Conservation (phyloP, 2,329 filamentous ascomycete genomes). For the Colletotrichum echinochloae region DNA sequence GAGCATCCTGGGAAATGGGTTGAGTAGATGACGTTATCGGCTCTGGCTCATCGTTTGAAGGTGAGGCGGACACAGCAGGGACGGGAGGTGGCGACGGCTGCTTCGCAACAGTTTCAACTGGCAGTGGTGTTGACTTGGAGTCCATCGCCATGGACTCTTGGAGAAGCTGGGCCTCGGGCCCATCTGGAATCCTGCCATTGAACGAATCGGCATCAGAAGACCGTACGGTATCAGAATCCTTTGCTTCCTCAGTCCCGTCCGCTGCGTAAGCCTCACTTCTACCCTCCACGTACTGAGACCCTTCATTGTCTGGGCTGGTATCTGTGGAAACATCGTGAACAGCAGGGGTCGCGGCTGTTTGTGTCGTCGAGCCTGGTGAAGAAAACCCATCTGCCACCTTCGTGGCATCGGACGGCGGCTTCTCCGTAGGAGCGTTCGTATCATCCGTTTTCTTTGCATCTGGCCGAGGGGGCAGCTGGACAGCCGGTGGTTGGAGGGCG, state of each 20-base stretch:
- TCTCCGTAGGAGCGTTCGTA: slow-evolving; percentile 45
- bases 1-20: neutral
- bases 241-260: slow-evolving; percentile 45
- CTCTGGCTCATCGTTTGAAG: neutral
- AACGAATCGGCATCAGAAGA: slow-evolving; percentile 31
- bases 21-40: neutral
- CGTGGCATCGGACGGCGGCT: slow-evolving; percentile 51
- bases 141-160: slow-evolving; percentile 54
- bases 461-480: slow-evolving; percentile 44
- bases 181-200: slow-evolving; percentile 44
- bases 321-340: slow-evolving; percentile 76
- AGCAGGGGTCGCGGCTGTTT: slow-evolving; percentile 79
- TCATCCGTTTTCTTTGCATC: slow-evolving; percentile 49
- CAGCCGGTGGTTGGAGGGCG: neutral
- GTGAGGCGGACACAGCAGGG: neutral
- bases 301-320: slow-evolving; percentile 80
- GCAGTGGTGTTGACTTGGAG: slow-evolving; percentile 30
- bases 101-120: slow-evolving; percentile 34
- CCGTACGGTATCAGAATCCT: slow-evolving; percentile 23
- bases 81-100: slow-evolving; percentile 14
- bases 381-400: slow-evolving; percentile 60
- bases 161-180: slow-evolving; percentile 58
- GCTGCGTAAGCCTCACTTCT: slow-evolving; percentile 51
- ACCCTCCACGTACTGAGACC: slow-evolving; percentile 63
- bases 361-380: slow-evolving; percentile 75